Base-by-base conservation (phyloP, 371 early-diverging fungal genomes). In the Mucor mucedo region DNA sequence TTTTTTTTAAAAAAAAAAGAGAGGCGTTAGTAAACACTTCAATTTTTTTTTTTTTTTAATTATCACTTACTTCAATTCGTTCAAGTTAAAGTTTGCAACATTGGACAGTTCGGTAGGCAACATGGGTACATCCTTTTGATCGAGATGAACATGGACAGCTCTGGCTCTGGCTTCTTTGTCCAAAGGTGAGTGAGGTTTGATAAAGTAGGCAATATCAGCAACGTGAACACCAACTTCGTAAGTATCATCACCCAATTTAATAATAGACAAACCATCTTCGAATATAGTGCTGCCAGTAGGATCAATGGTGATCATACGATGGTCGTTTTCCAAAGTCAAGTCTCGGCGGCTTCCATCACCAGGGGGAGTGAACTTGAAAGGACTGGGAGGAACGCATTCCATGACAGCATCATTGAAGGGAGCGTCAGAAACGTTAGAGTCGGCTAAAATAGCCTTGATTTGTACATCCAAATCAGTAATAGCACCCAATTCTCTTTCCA, bases 191-290 rank as follows among this genome's bases (percentile, higher is more conserved):
- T 87, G 87, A 27, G 89, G 87, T 68, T 86, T 84, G 49, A 99
- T 96, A 85, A 98, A 99, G 75, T 95, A 89, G 7, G 95, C 88
- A 11, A 98, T 98, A 77, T 99, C 99, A 61, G 98, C 97, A 71
- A 99, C 97, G 72, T 99, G 98, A 13, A 97, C 95, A 60, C 96
- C 98, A 39, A 98, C 88, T 75, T 94, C 91, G 68, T 79, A 93
- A 14, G 81, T 91, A 35, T 89, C 91, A 57, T 91, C 87, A 2
- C 87, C 87, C 28, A 89, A 78, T 52, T 80, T 73, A 41, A 81
- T 75, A 64, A 88, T 82, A 33, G 93, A 91, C 21, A 99, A 79
- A 9, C 98, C 98, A 77, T 99, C 98, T 77, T 99, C 99, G 58
- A 98, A 65, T 4, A 70, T 9, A 21, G 84, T 41, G 66, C 76